A percentile compares a stretch with the other conserved stretches of the same genome.
Evolutionary conservation across 345 rosid genomes (phyloP).

Genomic region (Brassica cretica): DNA sequence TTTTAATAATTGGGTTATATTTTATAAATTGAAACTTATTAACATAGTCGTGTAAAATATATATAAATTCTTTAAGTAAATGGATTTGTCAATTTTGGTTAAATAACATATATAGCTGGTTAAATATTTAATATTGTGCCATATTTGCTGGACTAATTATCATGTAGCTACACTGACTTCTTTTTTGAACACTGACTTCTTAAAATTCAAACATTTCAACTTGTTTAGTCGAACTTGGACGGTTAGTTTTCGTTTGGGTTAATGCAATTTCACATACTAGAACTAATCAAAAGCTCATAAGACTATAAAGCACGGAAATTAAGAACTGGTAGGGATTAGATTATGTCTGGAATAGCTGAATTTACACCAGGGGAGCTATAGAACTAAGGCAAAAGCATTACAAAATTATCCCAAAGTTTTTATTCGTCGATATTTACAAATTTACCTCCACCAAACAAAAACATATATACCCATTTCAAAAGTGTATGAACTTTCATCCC

Average conservation of each 20-base stretch:
- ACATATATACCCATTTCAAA: conserved; percentile 12
- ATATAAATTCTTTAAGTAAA: too few relatives aligned
- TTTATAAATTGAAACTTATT: background rate
- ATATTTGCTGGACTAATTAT: background rate
- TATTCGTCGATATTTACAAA: conserved; percentile 26
- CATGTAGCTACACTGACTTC: background rate
- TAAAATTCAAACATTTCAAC: background rate
- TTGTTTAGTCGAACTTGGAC: background rate
- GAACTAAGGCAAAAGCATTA: conserved; percentile 32
- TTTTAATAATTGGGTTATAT: background rate
- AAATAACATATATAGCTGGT: background rate
- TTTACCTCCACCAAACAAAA: background rate
- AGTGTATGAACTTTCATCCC: conserved; percentile 13
- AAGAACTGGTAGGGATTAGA: conserved; percentile 4
- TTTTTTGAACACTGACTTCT: background rate
- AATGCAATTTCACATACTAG: background rate
- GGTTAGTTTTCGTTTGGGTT: background rate
- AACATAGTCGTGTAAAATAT: background rate
- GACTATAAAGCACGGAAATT: background rate
- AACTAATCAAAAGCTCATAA: conserved; percentile 1
- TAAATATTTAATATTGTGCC: background rate
- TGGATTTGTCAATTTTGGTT: too few relatives aligned
- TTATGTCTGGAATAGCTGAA: conserved; percentile 28
- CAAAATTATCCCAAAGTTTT: conserved; percentile 30
- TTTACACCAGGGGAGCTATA: conserved; percentile 15